These are phyloP conservation scores for Penicillium ucsense DNA, from an alignment of 495 filamentous ascomycete species.

Conservation along the genomic window DNA sequence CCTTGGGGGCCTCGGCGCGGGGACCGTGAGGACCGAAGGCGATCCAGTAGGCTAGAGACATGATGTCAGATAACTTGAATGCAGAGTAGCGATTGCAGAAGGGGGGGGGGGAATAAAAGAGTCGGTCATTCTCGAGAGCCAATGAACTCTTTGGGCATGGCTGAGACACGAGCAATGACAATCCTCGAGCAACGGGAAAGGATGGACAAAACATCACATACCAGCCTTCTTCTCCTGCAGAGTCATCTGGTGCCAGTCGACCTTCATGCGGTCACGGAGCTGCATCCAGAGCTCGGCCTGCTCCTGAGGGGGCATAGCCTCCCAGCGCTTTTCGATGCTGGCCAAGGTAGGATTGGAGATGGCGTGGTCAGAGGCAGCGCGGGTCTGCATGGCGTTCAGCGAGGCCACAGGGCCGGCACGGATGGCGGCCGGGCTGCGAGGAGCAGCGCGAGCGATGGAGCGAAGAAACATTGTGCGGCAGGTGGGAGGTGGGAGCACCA, in stretches of 20 bases:
- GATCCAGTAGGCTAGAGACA: constrained; percentile 82
- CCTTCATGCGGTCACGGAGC: constrained; percentile 96
- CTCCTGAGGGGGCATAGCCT: constrained; percentile 91
- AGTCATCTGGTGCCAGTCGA: constrained; percentile 89
- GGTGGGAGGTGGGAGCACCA: constrained; percentile 23
- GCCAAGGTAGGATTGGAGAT: constrained; percentile 95
- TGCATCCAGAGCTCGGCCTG: constrained; percentile 99
- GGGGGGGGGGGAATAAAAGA: too few species aligned
- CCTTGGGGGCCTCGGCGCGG: constrained; percentile 68
- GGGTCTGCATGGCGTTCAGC: constrained; percentile 45
- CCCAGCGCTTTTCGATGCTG: constrained; percentile 99
- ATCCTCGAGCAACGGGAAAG: too few species aligned
- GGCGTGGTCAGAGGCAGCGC: constrained; percentile 67
- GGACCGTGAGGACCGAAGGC: constrained; percentile 95
- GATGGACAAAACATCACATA: constrained; percentile 42
- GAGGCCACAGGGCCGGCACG: constrained; percentile 31
- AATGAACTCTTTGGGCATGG: too few species aligned
- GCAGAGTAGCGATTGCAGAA: too few species aligned
- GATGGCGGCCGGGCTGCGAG: constrained; percentile 38
- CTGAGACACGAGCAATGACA: too few species aligned
- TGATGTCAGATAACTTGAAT: too few species aligned
- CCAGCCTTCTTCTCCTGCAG: constrained; percentile 97
- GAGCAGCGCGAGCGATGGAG: constrained; percentile 35
- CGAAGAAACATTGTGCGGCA: constrained; percentile 41
- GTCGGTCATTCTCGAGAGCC: too few species aligned